These are phyloP conservation scores for Dothideomycetes sp. DNA, from an alignment of 2,329 filamentous ascomycete species.

Conservation along the genomic window DNA sequence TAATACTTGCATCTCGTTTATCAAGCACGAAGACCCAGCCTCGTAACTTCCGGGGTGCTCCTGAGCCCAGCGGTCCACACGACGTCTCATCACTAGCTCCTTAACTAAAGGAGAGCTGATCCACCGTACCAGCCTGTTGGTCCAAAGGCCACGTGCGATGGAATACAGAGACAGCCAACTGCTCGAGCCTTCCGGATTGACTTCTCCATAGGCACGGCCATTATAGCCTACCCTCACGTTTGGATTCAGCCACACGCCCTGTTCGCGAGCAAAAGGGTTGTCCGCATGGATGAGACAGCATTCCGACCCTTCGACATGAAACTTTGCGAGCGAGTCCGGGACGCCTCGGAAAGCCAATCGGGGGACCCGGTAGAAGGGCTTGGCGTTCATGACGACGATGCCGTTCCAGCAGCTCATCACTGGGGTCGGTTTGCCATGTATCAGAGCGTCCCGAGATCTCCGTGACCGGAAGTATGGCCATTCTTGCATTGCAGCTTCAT, in stretches of 20 bases:
- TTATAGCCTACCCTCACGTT: slow-evolving; percentile 60
- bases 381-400: slow-evolving; percentile 45
- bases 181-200: slow-evolving; percentile 17
- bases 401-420: slow-evolving; percentile 64
- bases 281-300: slow-evolving; percentile 71
- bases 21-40: slow-evolving; percentile 22
- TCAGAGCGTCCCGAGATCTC: slow-evolving; percentile 45
- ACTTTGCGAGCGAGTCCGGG: slow-evolving; percentile 47
- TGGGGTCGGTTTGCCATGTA: slow-evolving; percentile 44
- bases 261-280: slow-evolving; percentile 45
- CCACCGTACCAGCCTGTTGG: slow-evolving; percentile 46
- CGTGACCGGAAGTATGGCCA: slow-evolving; percentile 52
- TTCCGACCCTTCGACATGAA: slow-evolving; percentile 66
- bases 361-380: slow-evolving; percentile 41
- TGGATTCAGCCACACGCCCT: slow-evolving; percentile 60
- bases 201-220: slow-evolving; percentile 27
- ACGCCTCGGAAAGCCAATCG: slow-evolving; percentile 55
- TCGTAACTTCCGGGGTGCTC: slow-evolving; percentile 23
- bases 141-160: slow-evolving; percentile 49
- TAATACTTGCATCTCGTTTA: slow-evolving; percentile 25
- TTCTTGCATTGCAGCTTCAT: slow-evolving; percentile 42
- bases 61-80: slow-evolving; percentile 16
- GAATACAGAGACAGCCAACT: slow-evolving; percentile 42
- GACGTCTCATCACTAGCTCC: slow-evolving; percentile 19
- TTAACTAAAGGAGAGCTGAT: slow-evolving; percentile 27